Evolutionary conservation across 768 basidiomycete genomes (phyloP), one percentile per base, ranked within the genome.

Genomic region (Rhodotorula graminis): DNA sequence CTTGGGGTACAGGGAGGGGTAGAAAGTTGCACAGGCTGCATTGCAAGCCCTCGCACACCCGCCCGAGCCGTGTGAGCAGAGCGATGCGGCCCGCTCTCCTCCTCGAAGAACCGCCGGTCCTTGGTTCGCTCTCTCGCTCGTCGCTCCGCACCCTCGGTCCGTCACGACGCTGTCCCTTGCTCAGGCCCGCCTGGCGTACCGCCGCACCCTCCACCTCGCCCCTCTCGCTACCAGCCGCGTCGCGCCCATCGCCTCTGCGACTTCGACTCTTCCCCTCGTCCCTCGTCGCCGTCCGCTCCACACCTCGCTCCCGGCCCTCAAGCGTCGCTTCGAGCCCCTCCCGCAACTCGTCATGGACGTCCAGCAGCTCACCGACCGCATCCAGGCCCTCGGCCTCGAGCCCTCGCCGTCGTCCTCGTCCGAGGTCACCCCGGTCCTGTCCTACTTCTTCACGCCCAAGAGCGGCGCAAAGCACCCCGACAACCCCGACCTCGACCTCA

Each of bases 381-480:
- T 76, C 46, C 14, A 42, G 9, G 6, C 50, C 14, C 71, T 76
- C 69, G 62, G 66, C 57, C 14, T 76, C 56, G 16, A 65, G 31
- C 0, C 46, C 29, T 6, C 64, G 16, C 25, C 67, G 21, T 37
- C 53, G 10, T 25, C 67, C 16, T n/a, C 53, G 8, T 23, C 44
- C 44, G 29, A 64, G 5, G 61, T 56, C 23, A 59, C 68, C 33
- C 64, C 50, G 4, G 61, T 61, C 57, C 61, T 76, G 31, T 56
- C 59, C 18, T 79, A 77, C 71, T 75, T 74, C 65, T 79, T 79
- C 75, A 77, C 56, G 53, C 78, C 78, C 46, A 79, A 79, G 65
- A 65, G 67, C 3, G 71, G 75, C n/a, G 73, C 75, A 14, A 71
- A 71, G 59, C 75, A 76, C 64, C 75, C 75, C 25, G 66, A 65